phyloP scores from a whole-genome alignment of 1,284 basidiomycete genomes.

The Flammula alnicola region DNA sequence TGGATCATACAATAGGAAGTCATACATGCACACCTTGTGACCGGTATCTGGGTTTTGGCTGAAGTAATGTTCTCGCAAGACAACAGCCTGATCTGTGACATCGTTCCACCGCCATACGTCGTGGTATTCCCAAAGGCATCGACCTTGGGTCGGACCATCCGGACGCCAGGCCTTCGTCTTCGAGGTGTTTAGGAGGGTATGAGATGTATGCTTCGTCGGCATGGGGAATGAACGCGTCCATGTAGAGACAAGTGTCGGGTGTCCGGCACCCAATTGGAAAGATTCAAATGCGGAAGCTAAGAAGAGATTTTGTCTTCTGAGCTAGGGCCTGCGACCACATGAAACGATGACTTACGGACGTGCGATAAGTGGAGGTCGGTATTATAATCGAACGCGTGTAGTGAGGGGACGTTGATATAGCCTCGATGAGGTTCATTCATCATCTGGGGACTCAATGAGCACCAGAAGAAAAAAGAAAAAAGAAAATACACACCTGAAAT shows the following conservation, averaged over 20 bases:
- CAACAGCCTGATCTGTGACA: conserved; percentile 70
- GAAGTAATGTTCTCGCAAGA: conserved; percentile 90
- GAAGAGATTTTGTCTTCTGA: background rate
- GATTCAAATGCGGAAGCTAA: conserved; percentile 83
- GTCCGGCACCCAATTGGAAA: conserved; percentile 82
- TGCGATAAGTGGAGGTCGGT: conserved; percentile 91
- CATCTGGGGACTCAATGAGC: conserved; percentile 51
- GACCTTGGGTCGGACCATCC: conserved; percentile 71
- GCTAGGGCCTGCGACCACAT: no score
- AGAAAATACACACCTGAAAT: conserved; percentile 75
- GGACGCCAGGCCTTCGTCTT: conserved; percentile 69
- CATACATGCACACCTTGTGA: conserved; percentile 47
- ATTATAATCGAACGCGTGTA: conserved; percentile 91
- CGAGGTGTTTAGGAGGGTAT: conserved; percentile 59
- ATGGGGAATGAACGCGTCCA: conserved; percentile 87
- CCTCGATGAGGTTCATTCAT: conserved; percentile 98
- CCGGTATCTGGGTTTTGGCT: conserved; percentile 65
- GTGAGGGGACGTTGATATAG: conserved; percentile 82
- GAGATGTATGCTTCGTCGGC: conserved; percentile 71
- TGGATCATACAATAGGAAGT: background rate
- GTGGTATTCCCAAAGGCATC: conserved; percentile 90
- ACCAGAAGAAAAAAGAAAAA: background rate
- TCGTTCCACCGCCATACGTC: conserved; percentile 93
- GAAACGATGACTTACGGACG: conserved; percentile 81
- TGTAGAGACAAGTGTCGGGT: conserved; percentile 71